Conservation (phyloP, 306 rosid species). For the Crotalaria pallida region DNA sequence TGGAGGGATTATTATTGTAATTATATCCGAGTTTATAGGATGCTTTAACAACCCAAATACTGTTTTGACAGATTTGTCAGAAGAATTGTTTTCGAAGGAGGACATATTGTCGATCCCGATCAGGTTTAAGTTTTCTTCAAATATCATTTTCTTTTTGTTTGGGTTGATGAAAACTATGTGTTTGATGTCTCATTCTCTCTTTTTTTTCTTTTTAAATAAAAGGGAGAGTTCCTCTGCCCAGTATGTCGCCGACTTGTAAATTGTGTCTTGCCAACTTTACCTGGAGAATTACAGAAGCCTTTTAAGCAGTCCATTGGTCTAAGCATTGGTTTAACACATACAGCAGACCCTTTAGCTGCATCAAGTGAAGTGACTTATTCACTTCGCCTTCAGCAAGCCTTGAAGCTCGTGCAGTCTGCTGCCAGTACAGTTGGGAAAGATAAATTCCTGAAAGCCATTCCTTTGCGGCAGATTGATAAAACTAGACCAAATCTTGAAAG, state of each 20-base stretch:
- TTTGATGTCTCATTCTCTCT: background rate
- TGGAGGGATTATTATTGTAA: background rate
- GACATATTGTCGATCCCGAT: slow-evolving; percentile 93
- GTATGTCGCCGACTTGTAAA: slow-evolving; percentile 95
- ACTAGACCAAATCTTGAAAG: slow-evolving; percentile 54
- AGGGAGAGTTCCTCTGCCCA: slow-evolving; percentile 99
- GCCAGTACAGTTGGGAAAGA: slow-evolving; percentile 56
- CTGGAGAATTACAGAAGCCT: slow-evolving; percentile 49
- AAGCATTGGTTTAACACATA: slow-evolving; percentile 31
- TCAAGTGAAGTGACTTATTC: slow-evolving; percentile 33
- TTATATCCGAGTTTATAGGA: background rate
- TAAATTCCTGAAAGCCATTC: slow-evolving; percentile 45
- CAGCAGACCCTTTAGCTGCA: slow-evolving; percentile 26
- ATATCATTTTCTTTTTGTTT: background rate
- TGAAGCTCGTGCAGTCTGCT: slow-evolving; percentile 65
- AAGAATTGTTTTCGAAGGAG: slow-evolving; percentile 97
- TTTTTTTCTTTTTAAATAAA: background rate
- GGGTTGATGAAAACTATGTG: slow-evolving; percentile 2
- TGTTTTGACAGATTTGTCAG: slow-evolving; percentile 59
- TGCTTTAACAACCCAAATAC: slow-evolving; percentile 4
- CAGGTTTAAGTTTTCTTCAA: slow-evolving; percentile 44
- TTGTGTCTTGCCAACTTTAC: slow-evolving; percentile 70
- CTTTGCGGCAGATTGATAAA: slow-evolving; percentile 37
- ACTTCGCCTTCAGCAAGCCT: slow-evolving; percentile 53
- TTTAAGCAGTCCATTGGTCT: slow-evolving; percentile 36